Conservation (phyloP, 495 filamentous ascomycete species). For the Penicillium egyptiacum region DNA sequence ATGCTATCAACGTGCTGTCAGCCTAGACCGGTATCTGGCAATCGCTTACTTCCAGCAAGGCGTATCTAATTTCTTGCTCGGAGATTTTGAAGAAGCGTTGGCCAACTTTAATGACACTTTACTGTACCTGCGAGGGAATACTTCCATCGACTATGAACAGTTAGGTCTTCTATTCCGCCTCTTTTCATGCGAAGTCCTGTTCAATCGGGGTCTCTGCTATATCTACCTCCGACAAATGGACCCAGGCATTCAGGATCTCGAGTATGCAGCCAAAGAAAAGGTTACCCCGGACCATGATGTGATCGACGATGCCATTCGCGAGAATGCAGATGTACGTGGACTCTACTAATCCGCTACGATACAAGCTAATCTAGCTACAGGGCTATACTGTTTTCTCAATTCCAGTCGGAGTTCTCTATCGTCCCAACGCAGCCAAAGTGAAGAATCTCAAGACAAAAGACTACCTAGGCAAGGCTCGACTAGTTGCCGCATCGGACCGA, state of each 20-base stretch:
- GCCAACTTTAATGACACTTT: slow-evolving; percentile 99
- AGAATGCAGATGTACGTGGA: slow-evolving; percentile 83
- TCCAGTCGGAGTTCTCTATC: slow-evolving; percentile 90
- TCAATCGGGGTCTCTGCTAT: slow-evolving; percentile 97
- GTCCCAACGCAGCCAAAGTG: slow-evolving; percentile 96
- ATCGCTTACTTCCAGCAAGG: slow-evolving; percentile 99
- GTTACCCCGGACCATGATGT: slow-evolving; percentile 93
- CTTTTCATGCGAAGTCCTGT: slow-evolving; percentile 95
- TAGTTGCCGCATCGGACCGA: slow-evolving; percentile 89
- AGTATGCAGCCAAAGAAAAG: slow-evolving; percentile 94
- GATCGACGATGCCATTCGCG: slow-evolving; percentile 93
- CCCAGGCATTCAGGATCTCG: slow-evolving; percentile 85
- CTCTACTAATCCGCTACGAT: not conserved
- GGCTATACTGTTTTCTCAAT: slow-evolving; percentile 99
- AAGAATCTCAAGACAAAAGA: slow-evolving; percentile 97
- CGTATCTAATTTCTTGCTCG: slow-evolving; percentile 95
- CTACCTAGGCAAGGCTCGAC: slow-evolving; percentile 89
- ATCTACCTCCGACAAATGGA: slow-evolving; percentile 93
- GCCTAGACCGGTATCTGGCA: slow-evolving; percentile 89
- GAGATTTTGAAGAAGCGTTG: slow-evolving; percentile 95
- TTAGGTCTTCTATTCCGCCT: slow-evolving; percentile 94
- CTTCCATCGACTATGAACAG: slow-evolving; percentile 97
- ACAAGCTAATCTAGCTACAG: slow-evolving; percentile 44
- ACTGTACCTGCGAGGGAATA: slow-evolving; percentile 91
- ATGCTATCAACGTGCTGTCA: slow-evolving; percentile 88